phyloP scores from a whole-genome alignment of 768 basidiomycete species.

The Boletellus emodensis region DNA sequence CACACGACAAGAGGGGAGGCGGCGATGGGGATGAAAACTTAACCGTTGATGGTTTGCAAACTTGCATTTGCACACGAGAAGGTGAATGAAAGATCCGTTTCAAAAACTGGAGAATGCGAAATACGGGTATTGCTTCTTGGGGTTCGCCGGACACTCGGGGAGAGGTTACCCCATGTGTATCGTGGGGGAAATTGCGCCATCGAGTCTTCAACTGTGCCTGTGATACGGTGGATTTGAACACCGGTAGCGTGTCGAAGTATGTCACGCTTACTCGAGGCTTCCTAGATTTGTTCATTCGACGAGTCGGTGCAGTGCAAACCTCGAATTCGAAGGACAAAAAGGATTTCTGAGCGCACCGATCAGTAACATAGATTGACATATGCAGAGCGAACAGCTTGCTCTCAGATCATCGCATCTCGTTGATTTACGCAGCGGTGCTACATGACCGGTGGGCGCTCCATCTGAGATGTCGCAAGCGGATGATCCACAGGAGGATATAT shows the following conservation, averaged over 20 bases:
- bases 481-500: not conserved
- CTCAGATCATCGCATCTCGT: not conserved
- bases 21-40: not conserved
- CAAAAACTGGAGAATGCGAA: not conserved
- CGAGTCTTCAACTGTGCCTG: constrained; percentile 5
- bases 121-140: not conserved
- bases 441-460: not conserved
- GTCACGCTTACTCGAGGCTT: constrained; percentile 2
- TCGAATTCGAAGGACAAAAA: not conserved
- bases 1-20: constrained; percentile 16
- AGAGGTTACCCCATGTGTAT: not conserved
- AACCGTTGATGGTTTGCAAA: not conserved
- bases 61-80: not conserved
- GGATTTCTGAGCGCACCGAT: constrained; percentile 5
- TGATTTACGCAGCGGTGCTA: not conserved
- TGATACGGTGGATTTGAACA: not conserved
- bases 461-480: not conserved
- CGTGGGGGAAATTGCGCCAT: not conserved
- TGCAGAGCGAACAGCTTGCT: not conserved
- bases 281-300: not conserved
- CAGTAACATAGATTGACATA: not conserved
- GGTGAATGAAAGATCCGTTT: constrained; percentile 1
- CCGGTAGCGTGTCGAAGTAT: not conserved
- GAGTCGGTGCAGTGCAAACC: not conserved
- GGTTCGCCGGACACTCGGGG: not conserved